Base-by-base conservation (phyloP, 2,329 filamentous ascomycete species). In the Microcyclospora tardicrescens region DNA sequence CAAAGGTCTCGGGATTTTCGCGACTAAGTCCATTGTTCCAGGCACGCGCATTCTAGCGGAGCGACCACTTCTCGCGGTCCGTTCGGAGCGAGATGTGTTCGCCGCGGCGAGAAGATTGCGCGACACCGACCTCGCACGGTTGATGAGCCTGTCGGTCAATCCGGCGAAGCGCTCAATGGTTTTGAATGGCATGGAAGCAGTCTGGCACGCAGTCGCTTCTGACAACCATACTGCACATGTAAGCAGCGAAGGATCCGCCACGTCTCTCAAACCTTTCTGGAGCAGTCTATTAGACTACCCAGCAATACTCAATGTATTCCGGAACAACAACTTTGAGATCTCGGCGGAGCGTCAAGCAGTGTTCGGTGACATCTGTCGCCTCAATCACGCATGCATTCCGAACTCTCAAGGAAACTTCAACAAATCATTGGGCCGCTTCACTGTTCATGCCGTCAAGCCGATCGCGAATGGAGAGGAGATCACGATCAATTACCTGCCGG, bases 11-110 rank as follows among this genome's bases (percentile, higher is more conserved):
- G 61, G 62, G 12, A 50, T 67, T n/a, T 48, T 67, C 36, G 63
- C 63, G 8, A 56, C 36, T 6, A 35, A 39, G 29, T 45, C 57
- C 34, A 66, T 67, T 38, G 41, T 52, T 3, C 61, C 48, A 40
- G 63, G 62, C 32, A 65, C 60, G 5, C 50, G 59, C 28, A 62
- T 67, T 40, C 40, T 67, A n/a, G 58, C 51, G 10, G 64, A 67
- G 49, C 42, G 48, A 5, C 56, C 63, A 2, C 42, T 64, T 32
- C 46, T 67, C 41, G 59, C 50, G 11, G 42, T 47, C 6, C 41
- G 28, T 15, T 46, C 38, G 10, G 38, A 45, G 39, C 42, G 35
- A 15, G 37, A 36, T 37, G 51, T 51, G 28, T 46, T 43, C 38
- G 47, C 41, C n/a, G 35, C 38, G 14, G 47, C 42, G 38, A 53